These are phyloP conservation scores for Prunus padus DNA, from an alignment of 306 rosid species.

Conservation along the genomic window DNA sequence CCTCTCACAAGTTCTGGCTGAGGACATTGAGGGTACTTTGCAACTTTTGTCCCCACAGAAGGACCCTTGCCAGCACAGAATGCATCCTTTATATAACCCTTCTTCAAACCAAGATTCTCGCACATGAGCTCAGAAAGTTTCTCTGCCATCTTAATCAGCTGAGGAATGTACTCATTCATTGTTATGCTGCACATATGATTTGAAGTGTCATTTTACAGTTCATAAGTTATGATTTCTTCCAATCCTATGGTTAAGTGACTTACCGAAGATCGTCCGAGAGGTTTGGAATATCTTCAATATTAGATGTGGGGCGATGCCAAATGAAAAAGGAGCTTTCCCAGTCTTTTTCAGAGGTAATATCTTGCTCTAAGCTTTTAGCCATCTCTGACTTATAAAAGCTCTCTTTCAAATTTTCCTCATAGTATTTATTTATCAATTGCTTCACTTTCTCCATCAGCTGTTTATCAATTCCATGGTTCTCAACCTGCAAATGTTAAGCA, in stretches of 20 bases:
- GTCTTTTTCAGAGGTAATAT: constrained; percentile 41
- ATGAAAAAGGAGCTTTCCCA: constrained; percentile 89
- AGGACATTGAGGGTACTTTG: constrained; percentile 72
- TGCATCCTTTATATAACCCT: constrained; percentile 45
- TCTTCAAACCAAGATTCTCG: constrained; percentile 71
- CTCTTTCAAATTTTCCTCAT: constrained; percentile 66
- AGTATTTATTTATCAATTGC: constrained; percentile 50
- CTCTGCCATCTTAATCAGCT: constrained; percentile 62
- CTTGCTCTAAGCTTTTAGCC: constrained; percentile 48
- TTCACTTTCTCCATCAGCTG: constrained; percentile 76
- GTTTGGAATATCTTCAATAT: constrained; percentile 47
- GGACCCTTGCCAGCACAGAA: constrained; percentile 63
- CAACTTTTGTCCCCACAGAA: constrained; percentile 83
- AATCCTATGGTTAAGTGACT: constrained; percentile 16
- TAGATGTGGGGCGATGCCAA: constrained; percentile 72
- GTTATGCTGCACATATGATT: constrained; percentile 50
- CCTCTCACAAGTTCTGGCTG: constrained; percentile 70
- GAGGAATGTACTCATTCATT: constrained; percentile 63
- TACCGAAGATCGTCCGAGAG: constrained; percentile 64
- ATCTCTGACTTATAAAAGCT: constrained; percentile 61
- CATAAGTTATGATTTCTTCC: constrained; percentile 1
- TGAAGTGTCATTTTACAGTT: background rate
- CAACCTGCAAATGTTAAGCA: constrained; percentile 46
- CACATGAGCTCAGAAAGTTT: constrained; percentile 66
- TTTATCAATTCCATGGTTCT: constrained; percentile 69